Evolutionary conservation across 2,329 filamentous ascomycete genomes (phyloP).

Genomic region (Hymenotorrendiella dingleyae): DNA sequence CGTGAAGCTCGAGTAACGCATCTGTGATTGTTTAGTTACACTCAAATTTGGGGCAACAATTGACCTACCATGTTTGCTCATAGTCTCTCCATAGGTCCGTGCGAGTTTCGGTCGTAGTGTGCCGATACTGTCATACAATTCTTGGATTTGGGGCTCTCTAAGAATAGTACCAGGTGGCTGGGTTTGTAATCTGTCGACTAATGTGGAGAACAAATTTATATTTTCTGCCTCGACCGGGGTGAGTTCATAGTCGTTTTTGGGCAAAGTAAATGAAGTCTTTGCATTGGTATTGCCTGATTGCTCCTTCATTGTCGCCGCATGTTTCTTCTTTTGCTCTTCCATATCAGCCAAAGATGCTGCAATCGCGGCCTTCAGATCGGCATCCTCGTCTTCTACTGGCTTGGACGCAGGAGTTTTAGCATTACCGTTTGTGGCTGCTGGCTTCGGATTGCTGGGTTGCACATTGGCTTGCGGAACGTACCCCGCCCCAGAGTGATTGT

Average conservation of each 20-base stretch:
- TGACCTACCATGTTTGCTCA: constrained; percentile 91
- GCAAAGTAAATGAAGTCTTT: constrained; percentile 50
- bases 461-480: constrained; percentile 62
- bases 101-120: constrained; percentile 87
- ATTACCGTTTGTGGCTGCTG: constrained; percentile 20
- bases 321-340: constrained; percentile 94
- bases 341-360: constrained; percentile 92
- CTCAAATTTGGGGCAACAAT: not conserved
- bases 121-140: constrained; percentile 97
- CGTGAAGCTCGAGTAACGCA: constrained; percentile 86
- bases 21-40: constrained; percentile 48
- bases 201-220: constrained; percentile 89
- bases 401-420: constrained; percentile 36
- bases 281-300: constrained; percentile 55
- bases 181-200: constrained; percentile 91
- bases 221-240: constrained; percentile 93
- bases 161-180: constrained; percentile 93
- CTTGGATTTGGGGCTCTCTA: constrained; percentile 95
- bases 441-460: constrained; percentile 32
- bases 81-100: constrained; percentile 93
- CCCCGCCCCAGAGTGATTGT: constrained; percentile 62
- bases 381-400: constrained; percentile 77
- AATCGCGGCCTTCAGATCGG: constrained; percentile 89
- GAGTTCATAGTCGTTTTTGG: constrained; percentile 91
- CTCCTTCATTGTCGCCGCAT: constrained; percentile 76